phyloP scores from a whole-genome alignment of 768 basidiomycete species.

The Macrocybe gigantea region DNA sequence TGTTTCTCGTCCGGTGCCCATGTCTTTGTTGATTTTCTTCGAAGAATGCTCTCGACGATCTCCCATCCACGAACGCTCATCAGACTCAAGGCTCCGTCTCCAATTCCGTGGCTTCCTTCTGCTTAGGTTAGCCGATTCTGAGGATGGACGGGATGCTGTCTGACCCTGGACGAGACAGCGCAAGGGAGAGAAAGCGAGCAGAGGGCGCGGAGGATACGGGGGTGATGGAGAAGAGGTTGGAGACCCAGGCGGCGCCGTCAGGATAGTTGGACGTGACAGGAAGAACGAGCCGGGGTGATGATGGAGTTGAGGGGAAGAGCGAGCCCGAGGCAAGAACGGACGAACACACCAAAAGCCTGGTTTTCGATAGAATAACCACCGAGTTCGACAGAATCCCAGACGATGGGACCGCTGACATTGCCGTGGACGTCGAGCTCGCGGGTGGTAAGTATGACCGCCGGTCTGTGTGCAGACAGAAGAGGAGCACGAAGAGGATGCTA shows the following conservation, averaged over 20 bases:
- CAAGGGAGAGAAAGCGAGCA: constrained; percentile 59
- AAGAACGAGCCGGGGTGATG: constrained; percentile 46
- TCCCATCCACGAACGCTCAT: too few species aligned
- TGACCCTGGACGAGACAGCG: constrained; percentile 65
- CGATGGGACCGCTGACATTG: constrained; percentile 51
- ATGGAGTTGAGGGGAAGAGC: constrained; percentile 69
- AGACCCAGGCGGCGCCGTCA: constrained; percentile 62
- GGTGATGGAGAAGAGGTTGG: constrained; percentile 68
- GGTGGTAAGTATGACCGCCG: constrained; percentile 51
- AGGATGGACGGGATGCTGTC: constrained; percentile 49
- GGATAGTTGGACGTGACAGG: constrained; percentile 42
- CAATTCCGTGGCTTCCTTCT: too few species aligned
- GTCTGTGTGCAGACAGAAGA: constrained; percentile 44
- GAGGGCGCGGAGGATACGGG: constrained; percentile 46
- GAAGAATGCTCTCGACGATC: too few species aligned
- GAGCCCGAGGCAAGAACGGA: constrained; percentile 45
- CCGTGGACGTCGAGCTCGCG: constrained; percentile 46
- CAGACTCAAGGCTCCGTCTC: too few species aligned
- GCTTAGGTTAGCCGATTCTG: constrained; percentile 59
- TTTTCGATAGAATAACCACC: constrained; percentile 58
- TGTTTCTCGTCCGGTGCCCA: too few species aligned
- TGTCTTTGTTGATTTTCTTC: too few species aligned
- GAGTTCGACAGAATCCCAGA: constrained; percentile 60
- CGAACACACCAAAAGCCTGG: constrained; percentile 63
- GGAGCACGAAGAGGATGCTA: constrained; percentile 62